phyloP scores from a whole-genome alignment of 305 asterid genomes.

The Solanum hybrid region DNA sequence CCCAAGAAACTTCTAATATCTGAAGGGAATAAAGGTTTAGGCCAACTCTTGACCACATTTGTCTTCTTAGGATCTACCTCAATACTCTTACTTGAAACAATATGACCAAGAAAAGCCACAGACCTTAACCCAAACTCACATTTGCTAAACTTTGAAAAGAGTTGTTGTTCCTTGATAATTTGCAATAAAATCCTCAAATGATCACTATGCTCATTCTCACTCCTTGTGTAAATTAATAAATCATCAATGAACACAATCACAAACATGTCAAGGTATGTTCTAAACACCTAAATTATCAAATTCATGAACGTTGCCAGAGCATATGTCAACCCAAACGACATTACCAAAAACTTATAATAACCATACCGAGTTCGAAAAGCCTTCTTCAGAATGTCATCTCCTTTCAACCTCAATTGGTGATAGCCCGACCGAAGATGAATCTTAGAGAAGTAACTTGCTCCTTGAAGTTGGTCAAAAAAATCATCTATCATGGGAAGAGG shows the following conservation, averaged over 20 bases:
- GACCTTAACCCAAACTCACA: neutral
- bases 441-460: neutral
- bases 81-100: neutral
- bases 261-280: too few species aligned
- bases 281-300: too few species aligned
- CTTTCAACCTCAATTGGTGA: neutral
- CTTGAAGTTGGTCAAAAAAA: too few species aligned
- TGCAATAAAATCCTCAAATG: too few species aligned
- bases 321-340: too few species aligned
- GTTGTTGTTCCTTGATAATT: too few species aligned
- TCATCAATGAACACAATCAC: too few species aligned
- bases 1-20: neutral
- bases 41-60: neutral
- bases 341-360: too few species aligned
- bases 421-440: neutral
- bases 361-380: neutral
- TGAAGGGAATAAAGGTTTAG: neutral
- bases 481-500: neutral
- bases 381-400: neutral
- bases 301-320: too few species aligned
- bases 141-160: neutral
- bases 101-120: neutral
- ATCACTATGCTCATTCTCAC: too few species aligned
- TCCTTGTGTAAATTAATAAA: too few species aligned
- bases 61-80: neutral